Evolutionary conservation across 371 early-diverging fungal species (phyloP).

Genomic region (Apophysomyces sp.): DNA sequence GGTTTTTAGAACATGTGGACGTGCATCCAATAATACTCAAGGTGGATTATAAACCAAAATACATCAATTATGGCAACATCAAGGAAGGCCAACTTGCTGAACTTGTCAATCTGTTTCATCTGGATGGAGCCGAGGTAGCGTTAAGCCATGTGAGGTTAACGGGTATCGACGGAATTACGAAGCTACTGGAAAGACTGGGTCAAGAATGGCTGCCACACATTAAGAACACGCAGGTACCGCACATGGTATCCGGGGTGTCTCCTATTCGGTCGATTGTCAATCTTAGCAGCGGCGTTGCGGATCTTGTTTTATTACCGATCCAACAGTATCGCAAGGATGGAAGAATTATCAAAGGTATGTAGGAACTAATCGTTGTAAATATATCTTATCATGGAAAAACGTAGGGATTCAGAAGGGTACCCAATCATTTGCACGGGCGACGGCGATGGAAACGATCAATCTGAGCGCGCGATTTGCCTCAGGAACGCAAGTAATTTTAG

Average conservation of each 20-base stretch:
- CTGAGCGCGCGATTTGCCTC: conserved; percentile 86
- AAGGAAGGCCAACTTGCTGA: conserved; percentile 81
- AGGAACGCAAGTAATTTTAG: conserved; percentile 88
- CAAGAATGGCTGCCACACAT: conserved; percentile 91
- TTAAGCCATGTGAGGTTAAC: conserved; percentile 73
- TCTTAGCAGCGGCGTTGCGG: conserved; percentile 89
- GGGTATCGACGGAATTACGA: conserved; percentile 67
- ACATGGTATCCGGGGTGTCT: conserved; percentile 89
- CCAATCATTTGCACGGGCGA: conserved; percentile 84
- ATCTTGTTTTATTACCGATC: conserved; percentile 89
- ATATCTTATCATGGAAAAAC: background rate
- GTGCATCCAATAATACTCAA: conserved; percentile 79
- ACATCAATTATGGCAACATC: conserved; percentile 72
- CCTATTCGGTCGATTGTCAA: conserved; percentile 90
- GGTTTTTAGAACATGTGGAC: conserved; percentile 59
- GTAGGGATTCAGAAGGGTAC: conserved; percentile 81
- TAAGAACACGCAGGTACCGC: conserved; percentile 81
- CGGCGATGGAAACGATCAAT: conserved; percentile 89
- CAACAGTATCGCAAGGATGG: conserved; percentile 95
- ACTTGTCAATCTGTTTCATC: conserved; percentile 88
- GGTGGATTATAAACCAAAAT: conserved; percentile 96
- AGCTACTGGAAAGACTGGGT: conserved; percentile 62
- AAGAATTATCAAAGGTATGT: conserved; percentile 75
- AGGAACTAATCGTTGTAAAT: background rate
- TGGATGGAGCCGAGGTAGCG: conserved; percentile 90